Evolutionary conservation across 2,329 filamentous ascomycete species (phyloP).

Genomic region (Trichoderma cornu-damae): DNA sequence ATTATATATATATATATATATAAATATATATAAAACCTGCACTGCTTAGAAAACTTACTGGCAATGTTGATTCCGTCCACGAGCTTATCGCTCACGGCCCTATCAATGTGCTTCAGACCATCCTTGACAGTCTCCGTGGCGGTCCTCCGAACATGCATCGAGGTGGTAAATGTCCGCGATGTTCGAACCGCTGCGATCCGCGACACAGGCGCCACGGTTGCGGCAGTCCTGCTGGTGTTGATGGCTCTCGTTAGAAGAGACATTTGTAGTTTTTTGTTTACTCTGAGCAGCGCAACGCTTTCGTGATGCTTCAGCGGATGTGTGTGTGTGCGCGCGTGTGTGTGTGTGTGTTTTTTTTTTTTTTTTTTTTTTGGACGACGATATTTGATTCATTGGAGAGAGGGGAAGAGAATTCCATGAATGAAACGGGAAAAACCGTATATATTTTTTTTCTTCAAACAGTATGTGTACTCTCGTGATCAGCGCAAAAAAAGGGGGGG

Average conservation of each 20-base stretch:
- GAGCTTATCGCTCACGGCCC: slow-evolving; percentile 55
- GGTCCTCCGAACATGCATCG: slow-evolving; percentile 42
- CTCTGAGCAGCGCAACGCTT: background rate
- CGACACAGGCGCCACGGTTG: slow-evolving; percentile 29
- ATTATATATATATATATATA: no score
- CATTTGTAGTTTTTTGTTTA: no score
- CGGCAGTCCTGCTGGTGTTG: background rate
- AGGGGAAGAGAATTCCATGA: background rate
- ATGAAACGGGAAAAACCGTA: background rate
- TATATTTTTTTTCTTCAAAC: background rate
- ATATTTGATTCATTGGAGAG: background rate
- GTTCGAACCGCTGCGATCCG: slow-evolving; percentile 37
- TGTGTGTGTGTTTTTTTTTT: no score
- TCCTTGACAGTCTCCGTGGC: slow-evolving; percentile 55
- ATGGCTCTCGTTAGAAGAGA: slow-evolving; percentile 17
- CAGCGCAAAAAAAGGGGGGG: background rate
- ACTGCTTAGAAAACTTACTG: slow-evolving; percentile 44
- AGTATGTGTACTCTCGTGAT: background rate
- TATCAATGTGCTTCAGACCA: slow-evolving; percentile 54
- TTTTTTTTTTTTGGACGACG: background rate
- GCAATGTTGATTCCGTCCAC: slow-evolving; percentile 57
- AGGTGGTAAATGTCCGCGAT: slow-evolving; percentile 49
- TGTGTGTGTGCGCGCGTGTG: no score
- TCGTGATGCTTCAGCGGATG: background rate
- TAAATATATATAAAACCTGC: no score